These are phyloP conservation scores for Anthoceros angustus DNA, from an alignment of 225 moss, liverwort and hornwort species.

Conservation along the genomic window DNA sequence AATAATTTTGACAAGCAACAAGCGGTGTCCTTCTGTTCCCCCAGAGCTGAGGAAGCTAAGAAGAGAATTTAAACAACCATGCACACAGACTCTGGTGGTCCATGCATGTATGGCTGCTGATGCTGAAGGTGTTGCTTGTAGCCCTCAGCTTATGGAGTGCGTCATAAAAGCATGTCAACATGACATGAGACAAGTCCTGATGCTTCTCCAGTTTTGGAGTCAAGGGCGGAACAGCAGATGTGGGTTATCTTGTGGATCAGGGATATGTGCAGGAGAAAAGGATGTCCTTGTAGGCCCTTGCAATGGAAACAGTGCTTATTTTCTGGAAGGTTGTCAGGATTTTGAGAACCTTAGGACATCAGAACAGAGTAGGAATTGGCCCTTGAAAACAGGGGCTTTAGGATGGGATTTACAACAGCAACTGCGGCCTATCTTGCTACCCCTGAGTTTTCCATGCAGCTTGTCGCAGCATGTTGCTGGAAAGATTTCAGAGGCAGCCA, in stretches of 20 bases:
- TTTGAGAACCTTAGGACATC: no score
- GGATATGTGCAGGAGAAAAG: no score
- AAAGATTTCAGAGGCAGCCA: background rate
- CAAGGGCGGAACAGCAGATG: background rate
- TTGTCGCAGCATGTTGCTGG: background rate
- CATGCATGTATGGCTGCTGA: constrained; percentile 52
- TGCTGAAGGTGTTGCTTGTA: background rate
- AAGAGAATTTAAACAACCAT: constrained; percentile 43
- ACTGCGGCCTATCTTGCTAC: background rate
- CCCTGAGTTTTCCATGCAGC: background rate
- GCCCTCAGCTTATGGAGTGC: constrained; percentile 3
- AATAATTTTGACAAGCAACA: constrained; percentile 76
- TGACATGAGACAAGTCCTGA: background rate
- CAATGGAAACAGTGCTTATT: no score
- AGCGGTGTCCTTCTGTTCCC: constrained; percentile 44
- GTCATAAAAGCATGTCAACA: background rate
- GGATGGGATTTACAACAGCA: no score
- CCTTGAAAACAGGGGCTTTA: no score
- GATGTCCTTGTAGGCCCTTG: no score
- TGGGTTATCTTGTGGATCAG: no score
- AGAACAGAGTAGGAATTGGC: no score
- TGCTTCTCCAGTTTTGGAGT: background rate
- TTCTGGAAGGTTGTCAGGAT: no score
- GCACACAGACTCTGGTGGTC: constrained; percentile 40
- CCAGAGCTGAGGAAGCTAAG: constrained; percentile 28